Evolutionary conservation across 495 filamentous ascomycete genomes (phyloP).

Genomic region (Tuber indicum): DNA sequence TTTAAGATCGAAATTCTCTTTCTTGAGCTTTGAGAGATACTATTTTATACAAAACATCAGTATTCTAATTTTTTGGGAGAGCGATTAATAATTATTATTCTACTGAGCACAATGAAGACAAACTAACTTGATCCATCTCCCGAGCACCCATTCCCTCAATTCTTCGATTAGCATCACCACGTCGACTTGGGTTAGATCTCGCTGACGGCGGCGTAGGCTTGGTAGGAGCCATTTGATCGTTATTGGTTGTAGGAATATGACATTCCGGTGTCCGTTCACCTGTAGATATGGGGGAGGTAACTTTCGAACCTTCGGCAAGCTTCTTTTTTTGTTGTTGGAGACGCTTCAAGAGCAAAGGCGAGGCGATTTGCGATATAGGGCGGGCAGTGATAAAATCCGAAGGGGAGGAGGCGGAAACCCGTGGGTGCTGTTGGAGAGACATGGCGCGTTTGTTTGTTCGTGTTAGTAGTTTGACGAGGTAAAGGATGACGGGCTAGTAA

Average conservation of each 20-base stretch:
- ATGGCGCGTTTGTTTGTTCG: neutral
- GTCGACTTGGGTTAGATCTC: conserved; percentile 15
- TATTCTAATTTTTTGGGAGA: conserved; percentile 1
- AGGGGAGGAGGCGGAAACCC: neutral
- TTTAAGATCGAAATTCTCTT: conserved; percentile 87
- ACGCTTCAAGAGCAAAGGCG: conserved; percentile 32
- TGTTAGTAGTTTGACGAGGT: neutral
- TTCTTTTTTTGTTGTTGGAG: conserved; percentile 35
- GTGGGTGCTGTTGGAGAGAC: neutral
- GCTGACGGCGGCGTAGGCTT: neutral
- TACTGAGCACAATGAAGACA: neutral
- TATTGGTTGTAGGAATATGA: neutral
- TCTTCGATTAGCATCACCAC: conserved; percentile 15
- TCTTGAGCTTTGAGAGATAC: conserved; percentile 57
- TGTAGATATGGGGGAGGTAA: neutral
- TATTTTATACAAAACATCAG: conserved; percentile 14
- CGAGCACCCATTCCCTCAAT: conserved; percentile 33
- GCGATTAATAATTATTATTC: neutral
- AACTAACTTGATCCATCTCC: conserved; percentile 32
- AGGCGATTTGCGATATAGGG: conserved; percentile 11
- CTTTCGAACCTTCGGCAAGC: conserved; percentile 15
- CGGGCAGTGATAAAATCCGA: neutral
- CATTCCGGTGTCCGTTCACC: conserved; percentile 2
- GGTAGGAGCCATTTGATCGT: conserved; percentile 1
- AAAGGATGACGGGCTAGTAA: neutral